Evolutionary conservation across 179 eudicot species (phyloP).

Genomic region (Heliamphora pulchella): DNA sequence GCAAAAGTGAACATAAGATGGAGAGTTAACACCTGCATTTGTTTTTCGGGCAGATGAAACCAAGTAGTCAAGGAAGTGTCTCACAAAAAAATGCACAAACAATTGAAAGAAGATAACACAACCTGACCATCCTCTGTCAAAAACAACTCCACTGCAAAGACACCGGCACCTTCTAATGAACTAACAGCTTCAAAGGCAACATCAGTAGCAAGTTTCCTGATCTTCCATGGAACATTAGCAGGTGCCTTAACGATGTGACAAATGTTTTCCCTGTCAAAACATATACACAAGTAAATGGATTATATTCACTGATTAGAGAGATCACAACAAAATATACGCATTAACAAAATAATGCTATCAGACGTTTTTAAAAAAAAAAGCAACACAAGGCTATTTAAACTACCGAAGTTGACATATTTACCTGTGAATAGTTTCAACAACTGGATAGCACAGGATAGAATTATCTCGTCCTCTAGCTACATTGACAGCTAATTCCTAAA

Average conservation of each 20-base stretch:
- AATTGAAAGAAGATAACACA: slow-evolving; percentile 9
- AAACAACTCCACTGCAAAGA: slow-evolving; percentile 89
- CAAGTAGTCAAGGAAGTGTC: not conserved
- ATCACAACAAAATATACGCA: not conserved
- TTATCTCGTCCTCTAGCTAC: slow-evolving; percentile 95
- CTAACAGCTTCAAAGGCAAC: slow-evolving; percentile 74
- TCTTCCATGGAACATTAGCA: slow-evolving; percentile 71
- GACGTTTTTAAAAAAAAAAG: not conserved
- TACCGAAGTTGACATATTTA: slow-evolving; percentile 21
- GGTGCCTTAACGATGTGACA: slow-evolving; percentile 95
- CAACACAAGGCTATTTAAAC: not conserved
- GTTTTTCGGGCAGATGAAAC: slow-evolving; percentile 12
- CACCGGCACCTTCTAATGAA: slow-evolving; percentile 93
- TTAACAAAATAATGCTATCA: not conserved
- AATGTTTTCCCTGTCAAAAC: slow-evolving; percentile 63
- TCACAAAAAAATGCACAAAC: not conserved
- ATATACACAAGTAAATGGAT: not conserved
- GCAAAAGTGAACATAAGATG: slow-evolving; percentile 16
- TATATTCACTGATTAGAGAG: not conserved
- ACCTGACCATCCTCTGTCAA: slow-evolving; percentile 81
- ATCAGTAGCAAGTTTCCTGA: slow-evolving; percentile 61
- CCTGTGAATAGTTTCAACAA: slow-evolving; percentile 95
- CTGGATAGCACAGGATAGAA: slow-evolving; percentile 73
- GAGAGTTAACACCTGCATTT: not conserved
- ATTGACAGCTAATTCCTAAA: slow-evolving; percentile 87